Conservation (phyloP, 2,329 filamentous ascomycete species). For the Tricladium varicosporioides region DNA sequence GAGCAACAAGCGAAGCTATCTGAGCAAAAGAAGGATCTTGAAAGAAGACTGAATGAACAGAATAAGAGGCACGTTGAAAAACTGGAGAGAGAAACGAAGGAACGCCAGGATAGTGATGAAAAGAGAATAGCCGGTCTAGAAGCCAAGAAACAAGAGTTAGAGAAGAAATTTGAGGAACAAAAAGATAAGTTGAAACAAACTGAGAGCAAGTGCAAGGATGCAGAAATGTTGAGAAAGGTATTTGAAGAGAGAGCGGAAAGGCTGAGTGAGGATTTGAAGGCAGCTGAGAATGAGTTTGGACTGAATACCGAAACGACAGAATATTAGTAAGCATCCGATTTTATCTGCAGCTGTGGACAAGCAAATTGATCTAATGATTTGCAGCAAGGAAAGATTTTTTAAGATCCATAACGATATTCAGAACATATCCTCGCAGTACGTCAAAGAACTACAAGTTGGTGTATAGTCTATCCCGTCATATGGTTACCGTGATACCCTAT, state of each 20-base stretch:
- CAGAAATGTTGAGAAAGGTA: constrained; percentile 4
- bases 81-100: constrained; percentile 10
- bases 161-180: constrained; percentile 3
- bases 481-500: too few species aligned
- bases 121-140: constrained; percentile 9
- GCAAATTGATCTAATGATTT: constrained; percentile 2
- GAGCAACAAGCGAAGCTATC: constrained; percentile 5
- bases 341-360: not conserved
- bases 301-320: constrained; percentile 1
- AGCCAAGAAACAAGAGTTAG: constrained; percentile 7
- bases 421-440: too few species aligned
- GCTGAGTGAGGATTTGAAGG: constrained; percentile 4
- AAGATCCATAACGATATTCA: not conserved
- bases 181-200: constrained; percentile 6
- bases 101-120: constrained; percentile 9
- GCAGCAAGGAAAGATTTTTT: constrained; percentile 2
- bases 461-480: too few species aligned
- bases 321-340: constrained; percentile 6
- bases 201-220: constrained; percentile 10
- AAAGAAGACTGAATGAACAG: not conserved
- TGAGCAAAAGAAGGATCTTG: constrained; percentile 6
- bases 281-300: constrained; percentile 10
- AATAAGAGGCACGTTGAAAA: constrained; percentile 6
- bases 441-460: too few species aligned
- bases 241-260: constrained; percentile 3